Evolutionary conservation across 768 basidiomycete genomes (phyloP).

Genomic region (Podaxis sp.): DNA sequence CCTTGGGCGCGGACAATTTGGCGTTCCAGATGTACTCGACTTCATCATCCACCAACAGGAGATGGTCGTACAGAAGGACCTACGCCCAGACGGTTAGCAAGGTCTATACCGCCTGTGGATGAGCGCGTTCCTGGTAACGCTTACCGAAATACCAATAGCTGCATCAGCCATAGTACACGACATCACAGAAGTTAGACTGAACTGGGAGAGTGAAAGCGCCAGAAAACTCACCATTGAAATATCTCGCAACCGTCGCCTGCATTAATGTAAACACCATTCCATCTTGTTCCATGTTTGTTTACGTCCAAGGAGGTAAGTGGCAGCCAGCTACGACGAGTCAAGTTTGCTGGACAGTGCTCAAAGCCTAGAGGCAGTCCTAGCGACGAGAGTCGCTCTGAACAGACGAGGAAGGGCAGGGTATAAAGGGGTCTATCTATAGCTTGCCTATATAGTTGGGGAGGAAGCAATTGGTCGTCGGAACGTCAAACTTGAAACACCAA

Average conservation of each 20-base stretch:
- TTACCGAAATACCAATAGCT: constrained; percentile 10
- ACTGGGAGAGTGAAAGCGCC: neutral
- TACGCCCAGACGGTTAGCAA: neutral
- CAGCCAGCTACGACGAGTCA: neutral
- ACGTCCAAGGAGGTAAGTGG: neutral
- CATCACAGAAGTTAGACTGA: neutral
- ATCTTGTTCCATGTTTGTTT: neutral
- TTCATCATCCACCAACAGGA: constrained; percentile 7
- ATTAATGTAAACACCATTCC: neutral
- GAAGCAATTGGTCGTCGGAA: neutral
- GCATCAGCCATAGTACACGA: neutral
- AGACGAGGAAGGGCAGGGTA: neutral
- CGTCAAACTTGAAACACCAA: constrained; percentile 14
- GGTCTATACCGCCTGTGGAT: no score
- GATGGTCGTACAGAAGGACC: constrained; percentile 7
- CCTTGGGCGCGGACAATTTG: constrained; percentile 1
- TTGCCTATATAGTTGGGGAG: constrained; percentile 3
- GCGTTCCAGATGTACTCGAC: constrained; percentile 12
- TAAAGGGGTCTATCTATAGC: neutral
- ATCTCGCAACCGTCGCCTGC: constrained; percentile 3
- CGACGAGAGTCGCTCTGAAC: neutral
- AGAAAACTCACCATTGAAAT: constrained; percentile 5
- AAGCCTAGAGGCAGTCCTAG: neutral
- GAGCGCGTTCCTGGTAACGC: neutral
- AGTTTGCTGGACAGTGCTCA: neutral